Evolutionary conservation across 1,284 basidiomycete genomes (phyloP), one percentile per base, ranked within the genome.

Genomic region (Marasmius sp.): DNA sequence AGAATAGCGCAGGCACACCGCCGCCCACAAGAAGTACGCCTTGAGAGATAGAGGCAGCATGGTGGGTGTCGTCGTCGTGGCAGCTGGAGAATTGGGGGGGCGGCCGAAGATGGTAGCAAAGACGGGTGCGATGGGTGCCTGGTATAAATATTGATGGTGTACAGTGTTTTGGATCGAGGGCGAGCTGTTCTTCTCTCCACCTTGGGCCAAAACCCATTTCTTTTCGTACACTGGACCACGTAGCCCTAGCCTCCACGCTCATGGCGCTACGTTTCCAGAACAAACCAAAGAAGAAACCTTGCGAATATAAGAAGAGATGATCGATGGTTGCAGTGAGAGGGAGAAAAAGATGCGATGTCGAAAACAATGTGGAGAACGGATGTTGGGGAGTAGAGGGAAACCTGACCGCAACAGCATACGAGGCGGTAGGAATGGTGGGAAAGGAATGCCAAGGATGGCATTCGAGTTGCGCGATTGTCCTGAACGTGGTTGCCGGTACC

Each of bases 381-480:
- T 38, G 36, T 55, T 36, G 14, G 38, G 51, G 22, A 43, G 53
- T 37, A 27, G 58, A 18, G 47, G 56, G 33, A 38, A 54, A 37
- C 33, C 37, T 11, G 41, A 45, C 27, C 49, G 39, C 34, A 18
- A 33, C 52, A 54, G 52, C 33, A 36, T n/a, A 27, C 18, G 43
- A 33, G 39, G 18, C 11, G 16, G 33, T 47, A 22, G n/a, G 48
- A 38, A 48, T 14, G 9, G 33, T 27, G 49, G 36, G 52, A 48
- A 16, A 57, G 34, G 18, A 50, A 36, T 27, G 51, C 12, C 36
- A 39, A 37, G 7, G 38, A 43, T 34, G 43, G 58, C 49, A 52
- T 33, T 39, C 38, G 34, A 56, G 20, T 56, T 57, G 62, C 51
- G 59, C 59, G 57, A 59, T 47, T 64, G 62, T 64, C 62, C 62